Conservation (phyloP, 768 basidiomycete species). For the Rhodotorula toruloides region DNA sequence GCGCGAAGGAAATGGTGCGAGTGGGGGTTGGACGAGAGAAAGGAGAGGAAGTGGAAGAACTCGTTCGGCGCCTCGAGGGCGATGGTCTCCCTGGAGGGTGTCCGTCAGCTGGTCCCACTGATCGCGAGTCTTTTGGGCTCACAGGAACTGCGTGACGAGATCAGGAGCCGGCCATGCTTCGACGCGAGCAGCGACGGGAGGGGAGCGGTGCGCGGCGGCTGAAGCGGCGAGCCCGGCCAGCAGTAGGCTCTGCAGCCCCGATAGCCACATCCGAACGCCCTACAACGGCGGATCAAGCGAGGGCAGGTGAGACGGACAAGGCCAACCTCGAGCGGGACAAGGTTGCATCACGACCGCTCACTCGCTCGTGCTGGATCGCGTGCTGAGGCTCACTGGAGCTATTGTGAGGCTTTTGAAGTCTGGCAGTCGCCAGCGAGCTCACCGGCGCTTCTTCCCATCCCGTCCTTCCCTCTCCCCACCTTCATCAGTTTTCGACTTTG, state of each 20-base stretch:
- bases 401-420: too few relatives aligned
- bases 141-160: constrained; percentile 63
- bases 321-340: too few relatives aligned
- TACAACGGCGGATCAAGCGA: too few relatives aligned
- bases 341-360: too few relatives aligned
- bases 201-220: neutral
- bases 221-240: neutral
- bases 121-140: constrained; percentile 41
- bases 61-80: constrained; percentile 63
- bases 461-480: too few relatives aligned
- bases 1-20: neutral
- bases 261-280: neutral
- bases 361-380: too few relatives aligned
- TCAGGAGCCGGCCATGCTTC: constrained; percentile 62
- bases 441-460: too few relatives aligned
- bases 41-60: constrained; percentile 71
- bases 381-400: too few relatives aligned
- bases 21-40: constrained; percentile 53
- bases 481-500: too few relatives aligned
- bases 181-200: constrained; percentile 2
- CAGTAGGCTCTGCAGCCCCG: neutral
- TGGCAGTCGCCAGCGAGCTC: too few relatives aligned
- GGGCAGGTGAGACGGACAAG: too few relatives aligned
- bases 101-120: constrained; percentile 1
- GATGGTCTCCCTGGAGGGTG: constrained; percentile 65